Evolutionary conservation across 2,329 filamentous ascomycete genomes (phyloP), one percentile per base, ranked within the genome.

Genomic region (Biscogniauxia marginata): DNA sequence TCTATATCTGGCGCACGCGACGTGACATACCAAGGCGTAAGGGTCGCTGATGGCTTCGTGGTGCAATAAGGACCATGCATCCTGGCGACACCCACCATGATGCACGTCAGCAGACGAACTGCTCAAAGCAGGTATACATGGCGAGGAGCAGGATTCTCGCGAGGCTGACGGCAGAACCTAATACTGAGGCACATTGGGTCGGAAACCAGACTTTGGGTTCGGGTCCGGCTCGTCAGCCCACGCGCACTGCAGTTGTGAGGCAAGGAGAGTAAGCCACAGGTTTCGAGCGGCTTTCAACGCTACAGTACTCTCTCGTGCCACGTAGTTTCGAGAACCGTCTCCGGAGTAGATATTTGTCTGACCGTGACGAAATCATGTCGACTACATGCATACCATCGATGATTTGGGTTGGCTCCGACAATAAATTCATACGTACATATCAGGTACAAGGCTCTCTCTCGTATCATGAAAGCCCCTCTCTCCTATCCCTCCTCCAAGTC

Each of bases 401-500:
- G 13, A 6, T 39, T 39, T 39, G 30, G 30, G 30, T 39, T 39
- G 30, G 30, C 9, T 39, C 30, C 30, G 30, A 50, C 45, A 25
- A 44, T 18, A 34, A 18, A 11, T 51, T 23, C 49, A 22, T 44
- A 18, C 22, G 25, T 44, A 51, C 49, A 46, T 46, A 46, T 46
- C 45, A 46, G 19, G 20, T 46, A 16, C 30, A 39, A 39, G 30
- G 30, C 30, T 39, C 30, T n/a, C 30, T 39, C 30, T n/a, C 30
- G 5, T 39, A 39, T 39, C 30, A 39, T 16, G 30, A 39, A 8
- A 13, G 30, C 13, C 30, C 9, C 9, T 57, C 50, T 51, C 49
- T 54, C 48, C 24, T 24, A 46, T 6, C 48, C 52, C 34, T 49
- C 24, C 48, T 51, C 53, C 46, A 54, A 52, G 58, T 62, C 62